Base-by-base conservation (phyloP, 805 yeast genomes). In the Kregervanrija pseudodelftensis region DNA sequence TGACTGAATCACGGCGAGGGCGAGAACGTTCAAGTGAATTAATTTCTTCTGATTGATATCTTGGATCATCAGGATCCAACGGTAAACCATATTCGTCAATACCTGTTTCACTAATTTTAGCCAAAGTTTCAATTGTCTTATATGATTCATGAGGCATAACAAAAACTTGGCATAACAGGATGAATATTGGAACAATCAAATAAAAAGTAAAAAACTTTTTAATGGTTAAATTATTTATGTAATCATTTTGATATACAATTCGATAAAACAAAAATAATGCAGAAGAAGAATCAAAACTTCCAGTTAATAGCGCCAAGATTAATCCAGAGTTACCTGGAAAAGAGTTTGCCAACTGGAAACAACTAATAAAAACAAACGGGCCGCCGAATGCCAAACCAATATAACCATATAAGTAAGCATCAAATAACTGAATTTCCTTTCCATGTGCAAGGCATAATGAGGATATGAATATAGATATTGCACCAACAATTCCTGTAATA, bases 271-370 rank as follows among this genome's bases (percentile, higher is more conserved):
- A 69, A 58, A 90, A 90, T 39, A 90, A 73, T 0, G 95, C 96
- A n/a, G 95, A 80, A 1, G 95, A 85, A 0, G 95, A 74, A 63
- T 91, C 97, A 59, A 90, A 89, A 0, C 96, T 89, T n/a, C 97
- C 97, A 0, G 96, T 87, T 41, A 90, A 66, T 13, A 87, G 64
- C 0, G 96, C 95, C 52, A 89, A 66, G 15, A 89, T 72, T 39
- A 85, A 73, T 0, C 96, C 96, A 4, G 95, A 83, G 55, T 77
- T 78, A 36, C 76, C 75, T 2, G 96, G 96, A 65, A 89, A 86
- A 28, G 85, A 76, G 60, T 89, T 90, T 7, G 96, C 85, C 60
- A 90, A 70, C 58, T 90, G 97, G 73, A 90, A 89, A 49, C 88
- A 79, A 13, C 95, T 82, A 46, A 91, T 89, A 60, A 86, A 90